Evolutionary conservation across 306 rosid genomes (phyloP), one percentile per base, ranked within the genome.

Genomic region (Begonia peltatifolia): DNA sequence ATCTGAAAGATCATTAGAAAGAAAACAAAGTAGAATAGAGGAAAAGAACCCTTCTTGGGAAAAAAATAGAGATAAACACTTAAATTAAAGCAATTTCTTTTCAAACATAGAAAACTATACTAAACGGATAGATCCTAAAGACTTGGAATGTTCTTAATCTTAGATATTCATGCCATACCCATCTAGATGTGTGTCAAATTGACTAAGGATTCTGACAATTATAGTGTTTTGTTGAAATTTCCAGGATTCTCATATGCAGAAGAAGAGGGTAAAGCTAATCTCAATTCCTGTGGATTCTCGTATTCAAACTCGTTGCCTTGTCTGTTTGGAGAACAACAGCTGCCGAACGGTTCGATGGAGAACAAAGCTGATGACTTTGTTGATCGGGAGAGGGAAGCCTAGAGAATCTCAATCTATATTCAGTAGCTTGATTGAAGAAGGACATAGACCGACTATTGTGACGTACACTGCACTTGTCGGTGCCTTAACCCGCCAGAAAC

Each of bases 381-480:
- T 80, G 71, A 77, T 80, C 62, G 77, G 75, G 62, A 78, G 20
- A 57, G 76, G 84, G 55, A 83, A 81, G 76, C 82, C 97, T 47
- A 90, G 72, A 42, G 97, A 90, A 77, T 90, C 87, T 13, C 79
- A 68, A 41, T 50, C 74, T 22, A 46, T 85, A 66, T 90, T 82
- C 78, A 65, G 75, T 56, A 67, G 60, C 64, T 61, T 90, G 65
- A 41, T 75, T 22, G 95, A 82, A 69, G 87, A 79, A 71, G 94
- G 94, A 52, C 97, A 90, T 58, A 80, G 56, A 60, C 95, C 97
- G 12, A 90, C 82, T 46, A 71, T 79, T 54, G 70, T 90, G 63
- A 90, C 97, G 42, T 90, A 90, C 73, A 90, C 97, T 20, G 70
- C 85, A 57, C 90, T 90, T 57, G 87, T 85, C 44, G 80, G 90